Evolutionary conservation across 2,329 filamentous ascomycete genomes (phyloP), one percentile per base, ranked within the genome.

Genomic region (Macrophomina tecta): DNA sequence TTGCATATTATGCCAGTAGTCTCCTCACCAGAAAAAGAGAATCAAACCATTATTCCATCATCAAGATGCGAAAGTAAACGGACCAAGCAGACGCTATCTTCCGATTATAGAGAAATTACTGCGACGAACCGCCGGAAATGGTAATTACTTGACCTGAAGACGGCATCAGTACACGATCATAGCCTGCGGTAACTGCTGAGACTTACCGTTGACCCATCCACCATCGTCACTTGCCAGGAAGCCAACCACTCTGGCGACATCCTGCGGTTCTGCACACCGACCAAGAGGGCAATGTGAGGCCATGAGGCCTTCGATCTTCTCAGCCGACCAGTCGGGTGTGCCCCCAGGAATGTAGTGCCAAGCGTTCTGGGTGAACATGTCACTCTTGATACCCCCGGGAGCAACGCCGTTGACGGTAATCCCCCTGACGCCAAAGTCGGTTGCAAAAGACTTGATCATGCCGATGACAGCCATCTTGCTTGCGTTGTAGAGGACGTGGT

Each of bases 361-460:
- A 30, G 87, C 84, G 77, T 90, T 90, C 78, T 87, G 84, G 69
- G 89, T 84, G 81, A 90, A 93, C 90, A 93, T 93, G 77, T 93
- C 91, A 51, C 84, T 89, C 84, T 91, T 90, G 81, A 91, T 89
- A 52, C 89, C 89, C 66, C 89, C 89, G 1, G 90, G 90, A 1
- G 90, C 90, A 55, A 91, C 88, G 70, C 88, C 89, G 73, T 92
- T 92, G 79, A 90, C 89, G 0, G 89, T 91, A 74, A 91, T 88
- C 61, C 87, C 85, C 73, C 86, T 85, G 72, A 83, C 83, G 67
- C 90, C 90, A 76, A 89, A 91, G 79, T 92, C 90, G 63, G 89
- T 90, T 7, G 89, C 87, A 73, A 92, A 91, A 32, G 86, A 85
- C 78, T 90, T 90, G 74, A 89, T 87, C 81, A 91, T 89, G 55